phyloP scores from a whole-genome alignment of 2,329 filamentous ascomycete species.

The Colletotrichum cuscutae region DNA sequence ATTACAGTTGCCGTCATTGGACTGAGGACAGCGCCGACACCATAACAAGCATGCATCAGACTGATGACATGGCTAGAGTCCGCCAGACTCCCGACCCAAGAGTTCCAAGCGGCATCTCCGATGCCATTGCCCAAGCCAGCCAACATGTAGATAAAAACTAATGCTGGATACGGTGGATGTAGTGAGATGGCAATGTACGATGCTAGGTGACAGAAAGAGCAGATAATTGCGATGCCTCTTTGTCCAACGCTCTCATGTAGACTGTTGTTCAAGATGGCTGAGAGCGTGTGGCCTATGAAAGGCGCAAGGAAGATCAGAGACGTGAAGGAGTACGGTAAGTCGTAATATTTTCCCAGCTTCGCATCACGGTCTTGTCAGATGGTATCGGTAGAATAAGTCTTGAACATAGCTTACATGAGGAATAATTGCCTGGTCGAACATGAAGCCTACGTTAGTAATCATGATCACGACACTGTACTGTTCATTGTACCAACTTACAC shows the following conservation, averaged over 20 bases:
- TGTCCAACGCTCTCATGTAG: slow-evolving; percentile 75
- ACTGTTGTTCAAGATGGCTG: slow-evolving; percentile 71
- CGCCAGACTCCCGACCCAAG: slow-evolving; percentile 72
- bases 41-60: slow-evolving; percentile 77
- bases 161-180: slow-evolving; percentile 75
- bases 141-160: slow-evolving; percentile 74
- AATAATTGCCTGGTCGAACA: slow-evolving; percentile 46
- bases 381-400: not conserved
- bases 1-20: slow-evolving; percentile 79
- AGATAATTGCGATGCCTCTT: slow-evolving; percentile 75
- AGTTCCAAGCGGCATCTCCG: slow-evolving; percentile 68
- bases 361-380: not conserved
- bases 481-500: slow-evolving; percentile 54
- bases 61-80: slow-evolving; percentile 78
- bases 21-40: slow-evolving; percentile 74
- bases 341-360: slow-evolving; percentile 58
- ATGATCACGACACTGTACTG: not conserved
- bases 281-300: slow-evolving; percentile 71
- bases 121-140: slow-evolving; percentile 78
- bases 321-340: slow-evolving; percentile 69
- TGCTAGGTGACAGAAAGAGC: slow-evolving; percentile 69
- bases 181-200: slow-evolving; percentile 73
- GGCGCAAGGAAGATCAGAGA: slow-evolving; percentile 75
- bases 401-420: slow-evolving; percentile 44
- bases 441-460: not conserved